Percentiles rank a stretch among this genome's conserved stretches.
These are phyloP conservation scores for Fusarium papillatum DNA, from an alignment of 2,329 filamentous ascomycete genomes.

Conservation along the genomic window DNA sequence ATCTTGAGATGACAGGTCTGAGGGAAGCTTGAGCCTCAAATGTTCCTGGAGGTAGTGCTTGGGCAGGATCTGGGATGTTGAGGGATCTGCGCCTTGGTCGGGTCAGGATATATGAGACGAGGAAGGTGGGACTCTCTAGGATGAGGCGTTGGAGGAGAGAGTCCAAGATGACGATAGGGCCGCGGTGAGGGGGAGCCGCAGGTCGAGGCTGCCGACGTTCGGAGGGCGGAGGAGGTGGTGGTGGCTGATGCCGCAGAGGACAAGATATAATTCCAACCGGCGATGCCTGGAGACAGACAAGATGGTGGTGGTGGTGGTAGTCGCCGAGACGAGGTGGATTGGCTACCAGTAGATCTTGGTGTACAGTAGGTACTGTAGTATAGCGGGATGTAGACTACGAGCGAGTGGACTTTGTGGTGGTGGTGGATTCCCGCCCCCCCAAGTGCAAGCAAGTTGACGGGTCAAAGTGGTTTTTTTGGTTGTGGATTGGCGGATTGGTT, in stretches of 20 bases:
- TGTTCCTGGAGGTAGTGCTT: neutral
- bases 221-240: constrained; percentile 4
- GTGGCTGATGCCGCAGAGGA: constrained; percentile 8
- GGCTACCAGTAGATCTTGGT: constrained; percentile 27
- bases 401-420: constrained; percentile 29
- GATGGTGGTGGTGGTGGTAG: constrained; percentile 35
- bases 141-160: constrained; percentile 14
- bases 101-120: constrained; percentile 12
- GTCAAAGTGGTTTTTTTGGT: neutral
- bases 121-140: constrained; percentile 25
- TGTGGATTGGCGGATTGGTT: neutral
- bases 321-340: constrained; percentile 19
- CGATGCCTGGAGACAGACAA: constrained; percentile 8
- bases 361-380: neutral
- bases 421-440: constrained; percentile 32
- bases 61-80: constrained; percentile 21
- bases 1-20: constrained; percentile 6
- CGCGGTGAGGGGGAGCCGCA: constrained; percentile 19
- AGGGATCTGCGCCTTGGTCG: constrained; percentile 31
- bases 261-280: constrained; percentile 9
- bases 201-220: constrained; percentile 17
- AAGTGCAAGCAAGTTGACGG: constrained; percentile 2
- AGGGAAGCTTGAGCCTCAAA: constrained; percentile 25
- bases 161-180: constrained; percentile 14
- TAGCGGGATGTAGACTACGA: constrained; percentile 9